Evolutionary conservation across 805 yeast species (phyloP).

Genomic region (Grigorovia jiainica): DNA sequence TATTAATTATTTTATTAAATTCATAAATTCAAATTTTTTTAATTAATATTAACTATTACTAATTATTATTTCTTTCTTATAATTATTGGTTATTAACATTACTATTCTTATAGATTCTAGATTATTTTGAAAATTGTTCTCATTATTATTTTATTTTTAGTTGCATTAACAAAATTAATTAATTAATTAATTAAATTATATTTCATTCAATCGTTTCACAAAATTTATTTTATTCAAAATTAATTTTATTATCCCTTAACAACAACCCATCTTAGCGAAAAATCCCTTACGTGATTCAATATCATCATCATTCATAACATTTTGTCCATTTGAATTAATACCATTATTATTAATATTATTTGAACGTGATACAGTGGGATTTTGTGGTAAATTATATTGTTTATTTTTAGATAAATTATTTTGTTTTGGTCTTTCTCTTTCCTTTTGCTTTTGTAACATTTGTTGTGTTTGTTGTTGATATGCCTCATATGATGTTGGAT

Average conservation of each 20-base stretch:
- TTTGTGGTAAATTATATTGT: conserved; percentile 16
- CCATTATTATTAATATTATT: conserved; percentile 7
- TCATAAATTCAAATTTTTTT: too few relatives aligned
- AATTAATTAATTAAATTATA: too few relatives aligned
- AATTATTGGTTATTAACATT: too few relatives aligned
- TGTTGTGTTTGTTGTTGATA: conserved; percentile 31
- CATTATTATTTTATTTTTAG: background rate
- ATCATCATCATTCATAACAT: conserved; percentile 4
- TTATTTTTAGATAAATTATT: conserved; percentile 1
- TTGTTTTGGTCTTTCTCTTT: conserved; percentile 8
- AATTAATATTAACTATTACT: too few relatives aligned
- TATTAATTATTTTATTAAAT: background rate
- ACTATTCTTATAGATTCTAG: background rate
- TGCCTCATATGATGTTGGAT: conserved; percentile 35
- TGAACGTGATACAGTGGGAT: conserved; percentile 13
- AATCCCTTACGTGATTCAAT: conserved; percentile 23
- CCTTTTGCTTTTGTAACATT: conserved; percentile 23
- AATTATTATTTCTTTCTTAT: too few relatives aligned
- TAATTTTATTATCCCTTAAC: conserved; percentile 9
- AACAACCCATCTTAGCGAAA: conserved; percentile 28
- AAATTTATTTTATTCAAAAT: background rate
- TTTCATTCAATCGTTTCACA: too few relatives aligned
- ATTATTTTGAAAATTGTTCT: background rate
- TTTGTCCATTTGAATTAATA: conserved; percentile 4
- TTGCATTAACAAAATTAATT: too few relatives aligned